These are phyloP conservation scores for Suhomyces choctaworum DNA, from an alignment of 1,139 yeast genomes.

Conservation along the genomic window DNA sequence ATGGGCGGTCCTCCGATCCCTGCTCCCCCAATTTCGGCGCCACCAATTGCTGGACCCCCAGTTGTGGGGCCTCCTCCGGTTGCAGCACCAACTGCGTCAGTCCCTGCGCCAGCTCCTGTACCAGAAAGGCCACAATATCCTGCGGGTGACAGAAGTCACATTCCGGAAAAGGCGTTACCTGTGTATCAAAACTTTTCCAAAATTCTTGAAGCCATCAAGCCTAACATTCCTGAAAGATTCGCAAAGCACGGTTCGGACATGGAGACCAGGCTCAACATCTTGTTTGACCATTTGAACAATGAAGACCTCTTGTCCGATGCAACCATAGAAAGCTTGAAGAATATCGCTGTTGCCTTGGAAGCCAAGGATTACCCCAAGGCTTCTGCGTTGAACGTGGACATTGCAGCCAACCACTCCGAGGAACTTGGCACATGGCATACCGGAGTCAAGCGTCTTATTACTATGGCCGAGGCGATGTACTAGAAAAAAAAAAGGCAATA, in stretches of 20 bases:
- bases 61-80: conserved; percentile 18
- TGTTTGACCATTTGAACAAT: conserved; percentile 80
- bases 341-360: conserved; percentile 52
- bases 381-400: conserved; percentile 51
- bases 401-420: conserved; percentile 64
- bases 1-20: conserved; percentile 9
- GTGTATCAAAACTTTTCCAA: conserved; percentile 56
- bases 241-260: conserved; percentile 76
- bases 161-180: conserved; percentile 58
- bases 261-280: conserved; percentile 73
- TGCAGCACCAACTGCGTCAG: conserved; percentile 23
- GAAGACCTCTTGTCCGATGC: conserved; percentile 61
- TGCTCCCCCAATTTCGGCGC: conserved; percentile 15
- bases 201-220: conserved; percentile 63
- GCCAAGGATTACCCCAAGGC: conserved; percentile 63
- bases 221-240: conserved; percentile 74
- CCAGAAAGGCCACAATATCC: conserved; percentile 49
- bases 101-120: conserved; percentile 20
- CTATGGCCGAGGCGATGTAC: conserved; percentile 60
- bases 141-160: conserved; percentile 70
- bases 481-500: conserved; percentile 3
- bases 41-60: conserved; percentile 11
- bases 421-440: conserved; percentile 93
- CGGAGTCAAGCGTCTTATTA: conserved; percentile 86
- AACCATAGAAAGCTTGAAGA: conserved; percentile 55